Evolutionary conservation across 2,329 filamentous ascomycete species (phyloP), one percentile per base, ranked within the genome.

Genomic region (Epichloe baconii): DNA sequence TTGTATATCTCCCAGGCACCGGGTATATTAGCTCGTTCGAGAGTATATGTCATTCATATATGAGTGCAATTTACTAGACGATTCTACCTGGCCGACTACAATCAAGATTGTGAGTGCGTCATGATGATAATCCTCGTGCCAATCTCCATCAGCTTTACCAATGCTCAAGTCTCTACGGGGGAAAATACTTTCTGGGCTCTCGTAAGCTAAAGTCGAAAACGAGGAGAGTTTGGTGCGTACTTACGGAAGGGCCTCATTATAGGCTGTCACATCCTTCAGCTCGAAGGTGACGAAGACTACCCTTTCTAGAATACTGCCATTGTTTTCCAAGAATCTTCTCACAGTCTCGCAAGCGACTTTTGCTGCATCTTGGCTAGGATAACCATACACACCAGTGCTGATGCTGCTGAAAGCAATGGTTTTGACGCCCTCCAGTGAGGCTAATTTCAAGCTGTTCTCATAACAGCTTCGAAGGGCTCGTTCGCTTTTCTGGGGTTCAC

Each of bases 331-430:
- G 54, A 80, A 83, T 37, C 68, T 62, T 50, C 76, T 73, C 10
- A 83, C 76, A 1, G 77, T 67, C 35, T 76, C 71, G 49, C 85
- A 75, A 1, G 88, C 93, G 10, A 84, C 75, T n/a, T 73, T 65
- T 0, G 88, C 88, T 1, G 91, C 93, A 41, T 82, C 76, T 1
- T 63, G 56, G 58, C 80, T 86, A 0, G 91, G 91, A 63, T 94
- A 97, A 1, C 88, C 88, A 63, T 95, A 97, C 1, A 95, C 66
- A 0, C 91, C 93, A 1, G 91, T 96, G 62, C 89, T 95, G 53
- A 97, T 76, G 19, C 81, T 84, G 41, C 83, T 81, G 59, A 98
- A 96, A 0, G 88, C 93, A 51, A 97, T 75, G 44, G 78, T 87
- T 62, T 75, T 78, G 60, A 86, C 77, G 1, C 73, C 75, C 50